These are phyloP conservation scores for Globisporangium alternatum DNA, from an alignment of 352 stramenopile species.

Conservation along the genomic window DNA sequence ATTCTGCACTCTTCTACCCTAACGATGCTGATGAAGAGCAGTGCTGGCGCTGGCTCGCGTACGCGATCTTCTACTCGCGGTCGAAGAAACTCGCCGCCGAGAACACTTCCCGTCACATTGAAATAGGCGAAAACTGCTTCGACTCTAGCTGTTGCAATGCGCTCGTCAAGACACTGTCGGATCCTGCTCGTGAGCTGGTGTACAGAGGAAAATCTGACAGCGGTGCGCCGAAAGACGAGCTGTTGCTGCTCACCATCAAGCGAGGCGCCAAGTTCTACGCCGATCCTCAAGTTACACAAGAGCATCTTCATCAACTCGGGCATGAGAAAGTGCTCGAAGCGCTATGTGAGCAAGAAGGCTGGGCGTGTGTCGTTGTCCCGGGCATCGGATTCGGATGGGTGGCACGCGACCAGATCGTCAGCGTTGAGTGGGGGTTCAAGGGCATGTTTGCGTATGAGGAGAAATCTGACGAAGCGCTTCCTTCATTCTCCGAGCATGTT, in stretches of 20 bases:
- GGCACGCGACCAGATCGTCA: neutral
- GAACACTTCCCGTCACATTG: neutral
- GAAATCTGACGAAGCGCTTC: neutral
- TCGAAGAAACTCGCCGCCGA: neutral
- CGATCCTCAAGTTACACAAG: neutral
- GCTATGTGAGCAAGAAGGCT: neutral
- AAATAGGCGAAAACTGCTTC: neutral
- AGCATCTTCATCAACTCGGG: neutral
- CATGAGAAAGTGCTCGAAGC: neutral
- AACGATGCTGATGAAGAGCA: neutral
- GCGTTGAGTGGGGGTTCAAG: neutral
- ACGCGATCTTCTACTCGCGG: slow-evolving; percentile 7
- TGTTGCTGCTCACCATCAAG: slow-evolving; percentile 1
- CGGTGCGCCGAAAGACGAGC: neutral
- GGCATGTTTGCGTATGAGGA: too few relatives aligned
- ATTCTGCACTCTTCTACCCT: neutral
- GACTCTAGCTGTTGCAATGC: neutral
- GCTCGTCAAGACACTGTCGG: neutral
- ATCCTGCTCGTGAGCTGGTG: slow-evolving; percentile 11
- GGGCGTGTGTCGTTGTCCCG: neutral
- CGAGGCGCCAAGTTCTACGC: slow-evolving; percentile 1
- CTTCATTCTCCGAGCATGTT: neutral
- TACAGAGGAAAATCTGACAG: neutral
- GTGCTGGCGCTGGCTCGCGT: neutral
- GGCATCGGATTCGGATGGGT: slow-evolving; percentile 3